Conservation (phyloP, 192 early-diverging fungal genomes). For the Coemansia sp. region DNA sequence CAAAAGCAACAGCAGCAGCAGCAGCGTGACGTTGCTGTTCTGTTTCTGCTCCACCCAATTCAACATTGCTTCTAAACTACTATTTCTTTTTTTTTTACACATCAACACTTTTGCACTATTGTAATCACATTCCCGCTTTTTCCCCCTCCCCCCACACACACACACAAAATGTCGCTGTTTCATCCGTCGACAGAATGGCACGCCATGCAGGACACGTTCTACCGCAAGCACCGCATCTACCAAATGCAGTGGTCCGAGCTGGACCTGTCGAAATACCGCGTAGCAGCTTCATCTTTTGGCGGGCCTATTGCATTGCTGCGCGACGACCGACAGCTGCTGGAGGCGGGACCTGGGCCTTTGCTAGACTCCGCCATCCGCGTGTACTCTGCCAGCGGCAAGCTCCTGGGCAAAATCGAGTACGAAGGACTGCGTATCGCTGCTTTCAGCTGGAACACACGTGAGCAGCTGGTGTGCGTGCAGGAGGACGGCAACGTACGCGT, state of each 20-base stretch:
- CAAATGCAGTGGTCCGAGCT: constrained; percentile 87
- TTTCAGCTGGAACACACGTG: constrained; percentile 89
- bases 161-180: neutral
- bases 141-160: neutral
- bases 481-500: constrained; percentile 82
- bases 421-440: constrained; percentile 87
- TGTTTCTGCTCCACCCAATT: no score
- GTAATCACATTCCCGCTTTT: neutral
- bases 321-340: constrained; percentile 81
- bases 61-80: no score
- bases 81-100: neutral
- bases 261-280: constrained; percentile 79
- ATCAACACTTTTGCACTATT: neutral
- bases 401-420: constrained; percentile 89
- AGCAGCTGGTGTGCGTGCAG: constrained; percentile 84
- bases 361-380: constrained; percentile 81
- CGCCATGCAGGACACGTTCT: constrained; percentile 51
- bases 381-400: constrained; percentile 82
- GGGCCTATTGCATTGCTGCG: constrained; percentile 95
- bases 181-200: constrained; percentile 51
- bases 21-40: no score
- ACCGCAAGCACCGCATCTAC: constrained; percentile 79
- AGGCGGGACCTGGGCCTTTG: constrained; percentile 70
- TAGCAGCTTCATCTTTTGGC: constrained; percentile 86
- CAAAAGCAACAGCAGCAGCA: no score